Percentiles rank a stretch among this genome's conserved stretches.
Conservation (phyloP, 257 asterid genomes). For the Leonotis leonurus region DNA sequence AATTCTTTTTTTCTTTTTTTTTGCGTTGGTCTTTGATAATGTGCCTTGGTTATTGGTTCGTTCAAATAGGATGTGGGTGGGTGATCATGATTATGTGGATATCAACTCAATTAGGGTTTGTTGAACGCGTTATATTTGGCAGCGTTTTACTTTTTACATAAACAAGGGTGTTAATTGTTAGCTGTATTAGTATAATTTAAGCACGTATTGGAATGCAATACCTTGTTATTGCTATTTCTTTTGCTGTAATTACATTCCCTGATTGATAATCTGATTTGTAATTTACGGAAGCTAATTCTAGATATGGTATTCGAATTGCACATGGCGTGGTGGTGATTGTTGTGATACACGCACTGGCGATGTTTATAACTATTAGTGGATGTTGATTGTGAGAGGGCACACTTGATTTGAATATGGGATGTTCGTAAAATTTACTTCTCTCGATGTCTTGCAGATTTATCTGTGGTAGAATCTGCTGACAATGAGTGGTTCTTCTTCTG, state of each 20-base stretch:
- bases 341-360: neutral
- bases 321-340: neutral
- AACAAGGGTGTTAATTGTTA: too few species aligned
- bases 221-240: neutral
- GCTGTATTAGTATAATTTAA: neutral
- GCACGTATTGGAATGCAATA: neutral
- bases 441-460: constrained; percentile 58
- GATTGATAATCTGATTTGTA: neutral
- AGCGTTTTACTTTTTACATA: neutral
- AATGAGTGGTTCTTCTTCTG: constrained; percentile 99
- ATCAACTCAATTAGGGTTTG: constrained; percentile 13
- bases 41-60: neutral
- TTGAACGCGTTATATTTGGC: neutral
- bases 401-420: constrained; percentile 5
- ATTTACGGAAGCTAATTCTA: neutral
- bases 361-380: neutral
- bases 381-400: neutral
- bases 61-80: neutral
- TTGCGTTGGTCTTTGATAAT: neutral
- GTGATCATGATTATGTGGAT: neutral
- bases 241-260: neutral
- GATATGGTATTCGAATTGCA: neutral
- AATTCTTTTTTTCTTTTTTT: too few species aligned
- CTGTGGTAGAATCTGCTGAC: constrained; percentile 65
- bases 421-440: neutral